Percentiles rank a stretch among this genome's conserved stretches.
These are phyloP conservation scores for Celoporthe dispersa DNA, from an alignment of 2,329 filamentous ascomycete species.

Conservation along the genomic window DNA sequence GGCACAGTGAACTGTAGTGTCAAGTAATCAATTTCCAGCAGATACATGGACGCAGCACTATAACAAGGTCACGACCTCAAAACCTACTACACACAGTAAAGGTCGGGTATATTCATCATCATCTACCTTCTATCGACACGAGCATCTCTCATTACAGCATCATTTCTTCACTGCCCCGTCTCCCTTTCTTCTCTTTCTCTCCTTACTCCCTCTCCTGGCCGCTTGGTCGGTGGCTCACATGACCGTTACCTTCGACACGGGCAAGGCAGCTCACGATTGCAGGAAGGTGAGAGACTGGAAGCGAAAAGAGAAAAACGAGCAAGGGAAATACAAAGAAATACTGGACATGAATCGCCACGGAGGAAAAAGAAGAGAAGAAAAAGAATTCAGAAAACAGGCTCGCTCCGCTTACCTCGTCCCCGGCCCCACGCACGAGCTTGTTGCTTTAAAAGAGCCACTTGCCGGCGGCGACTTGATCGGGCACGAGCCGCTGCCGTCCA, in stretches of 20 bases:
- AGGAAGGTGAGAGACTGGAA: not conserved
- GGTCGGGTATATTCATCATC: not conserved
- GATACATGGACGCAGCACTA: no score
- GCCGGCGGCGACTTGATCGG: not conserved
- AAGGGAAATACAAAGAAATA: not conserved
- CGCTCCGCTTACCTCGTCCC: not conserved
- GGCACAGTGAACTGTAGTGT: no score
- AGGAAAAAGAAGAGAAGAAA: not conserved
- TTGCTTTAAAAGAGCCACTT: constrained; percentile 1
- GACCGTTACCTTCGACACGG: not conserved
- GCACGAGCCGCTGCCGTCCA: not conserved
- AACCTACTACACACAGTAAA: not conserved
- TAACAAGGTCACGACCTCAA: not conserved
- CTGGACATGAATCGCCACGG: not conserved
- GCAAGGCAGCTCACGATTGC: not conserved
- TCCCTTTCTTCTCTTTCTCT: not conserved
- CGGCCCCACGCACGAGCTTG: not conserved
- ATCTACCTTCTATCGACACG: not conserved
- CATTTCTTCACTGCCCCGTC: not conserved
- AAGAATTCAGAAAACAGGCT: not conserved
- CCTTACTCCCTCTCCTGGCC: not conserved
- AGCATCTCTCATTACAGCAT: not conserved
- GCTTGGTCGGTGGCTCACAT: no score
- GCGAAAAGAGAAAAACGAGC: not conserved
- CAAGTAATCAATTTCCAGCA: no score